These are phyloP conservation scores for Elsinoe necatrix DNA, from an alignment of 2,329 filamentous ascomycete genomes.

Conservation along the genomic window DNA sequence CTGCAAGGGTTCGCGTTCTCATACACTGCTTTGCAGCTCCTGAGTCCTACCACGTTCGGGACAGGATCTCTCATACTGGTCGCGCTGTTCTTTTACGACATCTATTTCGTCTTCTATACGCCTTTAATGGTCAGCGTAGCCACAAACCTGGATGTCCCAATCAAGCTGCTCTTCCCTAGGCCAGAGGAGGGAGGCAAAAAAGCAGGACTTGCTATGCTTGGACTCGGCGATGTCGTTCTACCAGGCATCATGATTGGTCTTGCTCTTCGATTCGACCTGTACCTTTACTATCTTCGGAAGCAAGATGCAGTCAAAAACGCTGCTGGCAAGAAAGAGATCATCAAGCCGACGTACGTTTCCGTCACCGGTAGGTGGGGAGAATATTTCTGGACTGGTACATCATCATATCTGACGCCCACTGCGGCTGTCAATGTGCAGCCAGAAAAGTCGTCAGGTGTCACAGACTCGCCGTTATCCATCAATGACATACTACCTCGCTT, in stretches of 20 bases:
- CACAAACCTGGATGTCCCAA: constrained; percentile 79
- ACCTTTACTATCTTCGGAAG: constrained; percentile 67
- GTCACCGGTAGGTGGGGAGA: constrained; percentile 73
- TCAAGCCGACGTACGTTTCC: constrained; percentile 36
- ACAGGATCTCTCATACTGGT: constrained; percentile 70
- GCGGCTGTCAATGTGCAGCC: background rate
- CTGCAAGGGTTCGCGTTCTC: constrained; percentile 79
- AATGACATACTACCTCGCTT: constrained; percentile 43
- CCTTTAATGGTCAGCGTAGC: constrained; percentile 84
- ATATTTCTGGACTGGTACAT: constrained; percentile 59
- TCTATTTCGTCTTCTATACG: constrained; percentile 85
- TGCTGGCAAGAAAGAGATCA: constrained; percentile 25
- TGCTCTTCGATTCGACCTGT: constrained; percentile 84
- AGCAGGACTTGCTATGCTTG: constrained; percentile 60
- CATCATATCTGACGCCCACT: constrained; percentile 9
- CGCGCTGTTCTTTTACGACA: constrained; percentile 88
- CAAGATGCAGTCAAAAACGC: constrained; percentile 35
- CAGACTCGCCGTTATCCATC: background rate
- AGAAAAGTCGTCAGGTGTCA: background rate
- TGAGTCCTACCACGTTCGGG: constrained; percentile 81
- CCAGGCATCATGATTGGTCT: constrained; percentile 85
- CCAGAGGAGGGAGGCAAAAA: constrained; percentile 44
- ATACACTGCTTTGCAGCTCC: constrained; percentile 69
- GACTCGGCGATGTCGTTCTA: constrained; percentile 86
- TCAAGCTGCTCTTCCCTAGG: constrained; percentile 80